Percentiles rank a stretch among this genome's conserved stretches.
These are phyloP conservation scores for Globisporangium middletonii DNA, from an alignment of 352 stramenopile genomes.

Conservation along the genomic window DNA sequence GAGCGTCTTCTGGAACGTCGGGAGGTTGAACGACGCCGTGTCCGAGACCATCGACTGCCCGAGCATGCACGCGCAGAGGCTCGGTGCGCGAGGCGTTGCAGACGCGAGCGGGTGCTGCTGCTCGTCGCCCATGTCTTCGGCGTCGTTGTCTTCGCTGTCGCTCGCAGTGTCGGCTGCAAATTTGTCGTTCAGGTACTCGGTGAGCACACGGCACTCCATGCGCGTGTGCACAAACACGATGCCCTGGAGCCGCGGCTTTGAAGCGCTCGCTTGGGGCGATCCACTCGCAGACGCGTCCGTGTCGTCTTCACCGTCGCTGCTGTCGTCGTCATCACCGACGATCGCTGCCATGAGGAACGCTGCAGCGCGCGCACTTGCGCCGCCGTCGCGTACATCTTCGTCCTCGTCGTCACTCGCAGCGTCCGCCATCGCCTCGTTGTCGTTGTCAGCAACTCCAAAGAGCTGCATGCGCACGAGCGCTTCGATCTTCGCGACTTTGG, in stretches of 20 bases:
- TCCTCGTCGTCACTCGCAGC: conserved; percentile 21
- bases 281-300: background rate
- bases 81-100: background rate
- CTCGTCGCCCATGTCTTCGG: background rate
- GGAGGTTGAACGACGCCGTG: conserved; percentile 48
- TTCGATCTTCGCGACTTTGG: conserved; percentile 53
- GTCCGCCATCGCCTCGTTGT: conserved; percentile 16
- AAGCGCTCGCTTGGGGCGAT: no score
- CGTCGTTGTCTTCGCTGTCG: conserved; percentile 15
- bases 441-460: conserved; percentile 11
- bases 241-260: conserved; percentile 31
- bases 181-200: conserved; percentile 72
- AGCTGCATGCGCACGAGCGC: conserved; percentile 38
- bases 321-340: background rate
- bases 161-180: conserved; percentile 18
- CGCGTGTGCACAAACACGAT: conserved; percentile 85
- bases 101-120: background rate
- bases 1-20: conserved; percentile 51
- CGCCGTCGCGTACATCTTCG: background rate
- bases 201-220: conserved; percentile 72
- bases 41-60: conserved; percentile 46
- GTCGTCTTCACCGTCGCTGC: background rate
- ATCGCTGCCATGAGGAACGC: conserved; percentile 7
- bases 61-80: conserved; percentile 57
- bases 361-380: background rate